These are phyloP conservation scores for Pythium pyrilobum DNA, from an alignment of 352 stramenopile species.

Conservation along the genomic window DNA sequence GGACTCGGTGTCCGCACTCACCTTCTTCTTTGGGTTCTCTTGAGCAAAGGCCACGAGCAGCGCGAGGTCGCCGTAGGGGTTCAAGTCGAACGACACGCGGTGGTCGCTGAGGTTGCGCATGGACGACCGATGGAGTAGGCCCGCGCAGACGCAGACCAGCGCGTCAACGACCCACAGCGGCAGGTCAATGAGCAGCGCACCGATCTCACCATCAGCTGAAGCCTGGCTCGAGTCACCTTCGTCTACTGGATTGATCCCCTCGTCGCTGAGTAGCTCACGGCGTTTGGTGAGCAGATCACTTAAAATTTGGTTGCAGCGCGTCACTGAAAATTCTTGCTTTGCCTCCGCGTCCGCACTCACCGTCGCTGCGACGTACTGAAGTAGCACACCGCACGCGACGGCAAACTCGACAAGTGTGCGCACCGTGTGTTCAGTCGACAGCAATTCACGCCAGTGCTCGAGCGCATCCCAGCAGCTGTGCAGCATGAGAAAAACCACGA, in stretches of 20 bases:
- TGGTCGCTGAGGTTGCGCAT: slow-evolving; percentile 76
- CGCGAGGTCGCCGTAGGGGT: slow-evolving; percentile 73
- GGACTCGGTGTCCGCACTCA: slow-evolving; percentile 1
- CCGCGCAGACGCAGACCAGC: slow-evolving; percentile 57
- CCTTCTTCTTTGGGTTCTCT: slow-evolving; percentile 30
- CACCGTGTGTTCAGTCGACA: not conserved
- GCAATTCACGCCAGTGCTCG: slow-evolving; percentile 27
- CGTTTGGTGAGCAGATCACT: slow-evolving; percentile 10
- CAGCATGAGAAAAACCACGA: slow-evolving; percentile 48
- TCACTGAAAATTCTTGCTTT: slow-evolving; percentile 8
- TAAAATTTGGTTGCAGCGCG: slow-evolving; percentile 14
- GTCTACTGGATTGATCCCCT: not conserved
- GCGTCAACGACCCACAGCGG: slow-evolving; percentile 68
- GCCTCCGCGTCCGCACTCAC: slow-evolving; percentile 1
- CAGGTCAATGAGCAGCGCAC: slow-evolving; percentile 42
- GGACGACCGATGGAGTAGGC: slow-evolving; percentile 62
- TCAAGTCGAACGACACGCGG: slow-evolving; percentile 76
- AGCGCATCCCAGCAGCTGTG: slow-evolving; percentile 57
- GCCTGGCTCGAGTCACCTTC: not conserved
- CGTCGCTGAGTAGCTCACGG: slow-evolving; percentile 5
- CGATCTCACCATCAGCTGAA: slow-evolving; percentile 6
- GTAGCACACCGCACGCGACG: slow-evolving; percentile 31
- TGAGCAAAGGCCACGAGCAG: slow-evolving; percentile 68
- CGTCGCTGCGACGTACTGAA: slow-evolving; percentile 25
- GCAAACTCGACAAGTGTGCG: slow-evolving; percentile 36